A percentile compares a stretch with the other conserved stretches of the same genome.
Conservation (phyloP, 257 asterid genomes). For the Solanum tarapatanum region DNA sequence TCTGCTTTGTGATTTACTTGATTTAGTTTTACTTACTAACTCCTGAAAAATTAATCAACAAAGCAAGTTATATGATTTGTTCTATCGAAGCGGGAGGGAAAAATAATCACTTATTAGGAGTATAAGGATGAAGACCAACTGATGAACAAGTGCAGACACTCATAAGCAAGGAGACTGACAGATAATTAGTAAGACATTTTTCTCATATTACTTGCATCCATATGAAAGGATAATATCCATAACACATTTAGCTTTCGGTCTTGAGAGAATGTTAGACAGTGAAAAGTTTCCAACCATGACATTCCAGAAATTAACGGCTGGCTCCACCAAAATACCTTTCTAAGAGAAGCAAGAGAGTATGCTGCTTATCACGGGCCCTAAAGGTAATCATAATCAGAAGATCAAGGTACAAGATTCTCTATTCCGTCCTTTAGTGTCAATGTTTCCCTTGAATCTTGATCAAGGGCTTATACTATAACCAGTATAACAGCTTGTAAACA, state of each 20-base stretch:
- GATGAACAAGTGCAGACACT: background rate
- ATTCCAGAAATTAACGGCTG: background rate
- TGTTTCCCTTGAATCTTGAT: background rate
- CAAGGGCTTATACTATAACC: background rate
- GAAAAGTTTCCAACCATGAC: background rate
- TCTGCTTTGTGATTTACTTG: conserved; percentile 19
- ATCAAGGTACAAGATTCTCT: background rate
- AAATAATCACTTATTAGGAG: background rate
- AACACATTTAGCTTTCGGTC: background rate
- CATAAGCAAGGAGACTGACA: background rate
- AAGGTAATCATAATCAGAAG: background rate
- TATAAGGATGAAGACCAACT: background rate
- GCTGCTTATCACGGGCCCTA: background rate
- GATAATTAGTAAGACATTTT: background rate
- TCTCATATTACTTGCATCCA: background rate
- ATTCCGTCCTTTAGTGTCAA: background rate
- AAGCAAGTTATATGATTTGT: background rate
- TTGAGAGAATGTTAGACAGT: background rate
- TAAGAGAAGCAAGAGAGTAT: background rate
- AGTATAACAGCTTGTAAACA: background rate
- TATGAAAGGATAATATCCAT: background rate
- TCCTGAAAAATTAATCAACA: conserved; percentile 13
- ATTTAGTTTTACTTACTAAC: conserved; percentile 8
- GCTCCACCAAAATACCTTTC: background rate
- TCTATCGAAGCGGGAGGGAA: background rate